A percentile compares a stretch with the other conserved stretches of the same genome.
phyloP scores from a whole-genome alignment of 495 filamentous ascomycete genomes.

The Sporormia fimetaria region DNA sequence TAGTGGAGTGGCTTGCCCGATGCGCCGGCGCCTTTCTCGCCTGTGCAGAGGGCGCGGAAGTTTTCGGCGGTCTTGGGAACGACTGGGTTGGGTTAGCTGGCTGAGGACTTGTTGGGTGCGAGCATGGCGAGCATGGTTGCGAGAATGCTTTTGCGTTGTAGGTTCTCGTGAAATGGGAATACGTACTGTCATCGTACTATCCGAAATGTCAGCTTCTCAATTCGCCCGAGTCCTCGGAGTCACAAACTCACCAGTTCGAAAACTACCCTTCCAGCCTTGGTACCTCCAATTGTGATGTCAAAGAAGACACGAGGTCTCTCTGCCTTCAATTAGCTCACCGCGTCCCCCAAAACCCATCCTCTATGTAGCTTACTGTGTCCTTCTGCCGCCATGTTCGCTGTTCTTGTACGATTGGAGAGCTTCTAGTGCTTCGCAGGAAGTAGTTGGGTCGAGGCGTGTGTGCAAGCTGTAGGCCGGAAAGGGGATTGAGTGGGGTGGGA shows the following conservation, averaged over 20 bases:
- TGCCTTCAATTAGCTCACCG: conserved; percentile 6
- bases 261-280: conserved; percentile 58
- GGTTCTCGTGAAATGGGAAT: not conserved
- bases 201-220: conserved; percentile 3
- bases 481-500: too few relatives aligned
- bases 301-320: conserved; percentile 70
- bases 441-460: too few relatives aligned
- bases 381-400: too few relatives aligned
- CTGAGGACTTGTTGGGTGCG: not conserved
- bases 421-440: too few relatives aligned
- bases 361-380: not conserved
- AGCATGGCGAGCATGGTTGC: conserved; percentile 1
- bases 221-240: not conserved
- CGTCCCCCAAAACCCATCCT: not conserved
- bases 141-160: not conserved
- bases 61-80: conserved; percentile 93
- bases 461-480: too few relatives aligned
- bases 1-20: conserved; percentile 79
- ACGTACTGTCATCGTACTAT: conserved; percentile 25
- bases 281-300: conserved; percentile 68
- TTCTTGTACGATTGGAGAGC: too few relatives aligned
- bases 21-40: conserved; percentile 72
- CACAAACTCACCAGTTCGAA: conserved; percentile 60
- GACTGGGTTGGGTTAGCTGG: conserved; percentile 35
- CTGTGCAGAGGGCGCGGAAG: conserved; percentile 94